Evolutionary conservation across 805 yeast species (phyloP), one percentile per base, ranked within the genome.

Genomic region (Cyberlindnera americana): DNA sequence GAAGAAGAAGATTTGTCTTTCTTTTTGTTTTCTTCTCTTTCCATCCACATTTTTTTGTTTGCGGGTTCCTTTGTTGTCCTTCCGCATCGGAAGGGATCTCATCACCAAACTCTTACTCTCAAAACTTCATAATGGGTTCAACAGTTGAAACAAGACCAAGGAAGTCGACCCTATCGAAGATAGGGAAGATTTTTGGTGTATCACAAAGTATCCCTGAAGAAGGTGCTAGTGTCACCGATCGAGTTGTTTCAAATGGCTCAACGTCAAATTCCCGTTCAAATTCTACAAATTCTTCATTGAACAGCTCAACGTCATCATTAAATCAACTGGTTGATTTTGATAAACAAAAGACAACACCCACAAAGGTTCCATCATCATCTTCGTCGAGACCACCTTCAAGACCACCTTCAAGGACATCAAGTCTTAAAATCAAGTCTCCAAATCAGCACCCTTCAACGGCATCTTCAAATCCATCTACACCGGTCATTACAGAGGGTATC

Each of bases 141-240:
- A 27, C 37, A 9, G 31, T 42, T 8, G 46, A 42, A 17, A 34
- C 33, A 14, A 50, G 61, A 41, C 43, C 57, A 3, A 47, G 59
- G 26, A 48, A 54, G 37, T 51, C 59, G 2, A 60, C 64, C 3
- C 32, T 60, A 6, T 52, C 57, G n/a, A 60, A 51, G 41, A 37
- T 60, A 11, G 57, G 60, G 2, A 56, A 52, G 43, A 48, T 60
- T 27, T 52, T 60, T 43, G 58, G 58, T 19, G 49, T 46, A 17
- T 34, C 44, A 3, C 34, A 43, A 22, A 24, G 37, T 17, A 46
- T 46, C 19, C 46, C 41, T 3, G 49, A 46, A 28, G 40, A 41
- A 16, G 15, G 27, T 13, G 29, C 21, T 4, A 16, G 16, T 3
- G 28, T 13, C 24, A 27, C 22, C 6, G 33, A 31, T 9, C 15